Percentiles rank a stretch among this genome's conserved stretches.
phyloP scores from a whole-genome alignment of 2,329 filamentous ascomycete species.

The Stromatinia cepivora region DNA sequence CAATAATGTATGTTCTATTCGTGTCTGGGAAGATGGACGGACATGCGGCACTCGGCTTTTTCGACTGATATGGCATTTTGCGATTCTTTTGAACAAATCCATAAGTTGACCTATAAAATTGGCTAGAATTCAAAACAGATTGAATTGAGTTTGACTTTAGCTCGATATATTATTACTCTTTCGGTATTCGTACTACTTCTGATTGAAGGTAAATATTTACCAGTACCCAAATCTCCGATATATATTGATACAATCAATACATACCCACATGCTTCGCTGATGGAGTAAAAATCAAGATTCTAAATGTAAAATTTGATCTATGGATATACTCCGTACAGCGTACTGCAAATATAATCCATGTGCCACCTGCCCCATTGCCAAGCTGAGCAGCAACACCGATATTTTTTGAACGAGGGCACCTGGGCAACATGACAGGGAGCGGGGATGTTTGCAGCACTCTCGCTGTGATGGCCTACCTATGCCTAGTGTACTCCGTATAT shows the following conservation, averaged over 20 bases:
- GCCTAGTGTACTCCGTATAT: not conserved
- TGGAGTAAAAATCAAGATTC: not conserved
- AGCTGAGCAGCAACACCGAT: not conserved
- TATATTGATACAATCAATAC: not conserved
- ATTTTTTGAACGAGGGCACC: not conserved
- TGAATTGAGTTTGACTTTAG: not conserved
- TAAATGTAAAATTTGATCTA: not conserved
- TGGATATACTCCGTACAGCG: not conserved
- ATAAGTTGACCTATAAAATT: constrained; percentile 4
- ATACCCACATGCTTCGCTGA: not conserved
- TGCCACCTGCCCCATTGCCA: not conserved
- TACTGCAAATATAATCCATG: constrained; percentile 6
- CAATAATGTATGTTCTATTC: constrained; percentile 2
- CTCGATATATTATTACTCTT: not conserved
- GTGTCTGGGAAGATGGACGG: constrained; percentile 3
- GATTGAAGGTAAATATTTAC: too few species aligned
- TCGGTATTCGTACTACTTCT: not conserved
- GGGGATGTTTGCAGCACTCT: constrained; percentile 7
- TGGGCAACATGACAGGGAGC: not conserved
- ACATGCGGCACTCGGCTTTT: constrained; percentile 7
- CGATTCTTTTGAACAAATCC: not conserved
- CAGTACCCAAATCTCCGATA: not conserved
- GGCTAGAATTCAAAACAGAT: not conserved
- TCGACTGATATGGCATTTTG: constrained; percentile 1
- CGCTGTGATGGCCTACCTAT: not conserved